Evolutionary conservation across 768 basidiomycete genomes (phyloP).

Genomic region (Cyclocybe cylindracea): DNA sequence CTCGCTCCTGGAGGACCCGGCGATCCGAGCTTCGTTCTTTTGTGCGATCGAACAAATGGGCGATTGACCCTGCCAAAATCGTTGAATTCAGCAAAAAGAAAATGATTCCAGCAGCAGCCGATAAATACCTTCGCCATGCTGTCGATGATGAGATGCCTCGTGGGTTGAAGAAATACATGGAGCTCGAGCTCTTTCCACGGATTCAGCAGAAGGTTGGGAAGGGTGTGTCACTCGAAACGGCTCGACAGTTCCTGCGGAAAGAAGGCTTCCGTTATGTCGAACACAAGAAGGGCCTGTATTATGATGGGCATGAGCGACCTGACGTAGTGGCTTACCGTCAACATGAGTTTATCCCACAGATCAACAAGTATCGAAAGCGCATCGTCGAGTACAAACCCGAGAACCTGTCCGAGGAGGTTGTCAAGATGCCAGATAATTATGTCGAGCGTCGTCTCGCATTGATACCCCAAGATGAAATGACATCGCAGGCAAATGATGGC

Average conservation of each 20-base stretch:
- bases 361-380: conserved; percentile 16
- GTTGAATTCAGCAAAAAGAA: conserved; percentile 21
- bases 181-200: conserved; percentile 31
- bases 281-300: conserved; percentile 34
- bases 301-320: conserved; percentile 35
- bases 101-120: conserved; percentile 24
- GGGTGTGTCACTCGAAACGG: conserved; percentile 32
- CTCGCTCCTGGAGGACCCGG: conserved; percentile 28
- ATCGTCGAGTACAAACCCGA: conserved; percentile 20
- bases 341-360: conserved; percentile 28
- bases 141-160: conserved; percentile 33
- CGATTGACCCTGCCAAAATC: conserved; percentile 33
- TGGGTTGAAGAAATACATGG: conserved; percentile 33
- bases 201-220: conserved; percentile 25
- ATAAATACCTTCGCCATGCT: conserved; percentile 28
- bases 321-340: conserved; percentile 36
- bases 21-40: conserved; percentile 25
- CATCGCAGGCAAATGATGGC: conserved; percentile 38
- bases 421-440: conserved; percentile 10
- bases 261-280: conserved; percentile 27
- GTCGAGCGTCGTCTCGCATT: conserved; percentile 27
- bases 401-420: conserved; percentile 5
- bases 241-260: conserved; percentile 26
- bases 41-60: conserved; percentile 35
- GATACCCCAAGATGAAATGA: conserved; percentile 40